Percentiles rank a stretch among this genome's conserved stretches.
Evolutionary conservation across 2,329 filamentous ascomycete species (phyloP).

Genomic region (Macroventuria anomochaeta): DNA sequence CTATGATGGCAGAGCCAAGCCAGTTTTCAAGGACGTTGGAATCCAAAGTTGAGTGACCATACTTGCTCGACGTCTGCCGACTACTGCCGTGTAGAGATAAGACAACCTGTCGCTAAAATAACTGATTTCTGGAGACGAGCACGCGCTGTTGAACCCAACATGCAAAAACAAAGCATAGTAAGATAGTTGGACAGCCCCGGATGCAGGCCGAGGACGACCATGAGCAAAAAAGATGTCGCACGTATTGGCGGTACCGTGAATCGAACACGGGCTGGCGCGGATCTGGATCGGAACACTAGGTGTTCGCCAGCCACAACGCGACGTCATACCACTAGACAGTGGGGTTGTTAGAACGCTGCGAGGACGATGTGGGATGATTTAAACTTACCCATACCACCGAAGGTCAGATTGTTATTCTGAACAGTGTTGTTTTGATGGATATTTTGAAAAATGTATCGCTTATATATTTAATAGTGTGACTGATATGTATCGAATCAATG

Average conservation of each 20-base stretch:
- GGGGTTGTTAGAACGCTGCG: conserved; percentile 2
- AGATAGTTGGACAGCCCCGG: too few relatives aligned
- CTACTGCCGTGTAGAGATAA: too few relatives aligned
- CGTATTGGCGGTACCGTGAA: conserved; percentile 17
- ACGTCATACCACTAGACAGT: conserved; percentile 22
- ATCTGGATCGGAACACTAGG: conserved; percentile 15
- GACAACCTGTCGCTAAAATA: too few relatives aligned
- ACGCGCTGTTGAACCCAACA: too few relatives aligned
- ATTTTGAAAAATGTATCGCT: background rate
- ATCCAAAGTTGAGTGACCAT: too few relatives aligned
- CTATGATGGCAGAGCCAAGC: too few relatives aligned
- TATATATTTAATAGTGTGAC: background rate
- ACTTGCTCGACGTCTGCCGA: too few relatives aligned
- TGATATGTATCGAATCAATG: too few relatives aligned
- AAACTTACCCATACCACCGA: background rate
- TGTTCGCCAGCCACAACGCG: conserved; percentile 20
- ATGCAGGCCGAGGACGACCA: too few relatives aligned
- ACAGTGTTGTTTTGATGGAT: background rate
- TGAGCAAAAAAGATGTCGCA: conserved; percentile 6
- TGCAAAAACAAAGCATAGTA: too few relatives aligned
- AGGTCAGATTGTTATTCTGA: background rate
- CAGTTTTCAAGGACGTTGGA: too few relatives aligned
- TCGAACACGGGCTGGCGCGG: conserved; percentile 22
- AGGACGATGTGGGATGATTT: background rate
- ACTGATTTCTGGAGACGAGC: too few relatives aligned